Evolutionary conservation across 345 rosid genomes (phyloP).

Genomic region (Populus nigra): DNA sequence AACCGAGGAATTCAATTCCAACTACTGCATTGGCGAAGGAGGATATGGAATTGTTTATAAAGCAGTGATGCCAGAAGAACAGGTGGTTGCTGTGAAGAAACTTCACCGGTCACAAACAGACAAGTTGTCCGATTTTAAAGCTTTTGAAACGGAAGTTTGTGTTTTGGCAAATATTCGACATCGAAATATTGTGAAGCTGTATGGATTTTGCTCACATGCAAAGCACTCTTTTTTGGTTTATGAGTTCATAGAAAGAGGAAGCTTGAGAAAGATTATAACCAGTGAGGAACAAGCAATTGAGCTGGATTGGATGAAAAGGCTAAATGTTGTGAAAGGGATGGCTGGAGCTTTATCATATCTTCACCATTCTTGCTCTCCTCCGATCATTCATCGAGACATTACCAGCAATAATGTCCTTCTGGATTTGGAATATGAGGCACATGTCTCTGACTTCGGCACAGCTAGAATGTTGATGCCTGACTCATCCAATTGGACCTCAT

Average conservation of each 20-base stretch:
- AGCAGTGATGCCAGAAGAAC: background rate
- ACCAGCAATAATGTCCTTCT: slow-evolving; percentile 12
- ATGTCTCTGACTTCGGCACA: background rate
- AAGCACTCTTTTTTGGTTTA: background rate
- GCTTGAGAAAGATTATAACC: background rate
- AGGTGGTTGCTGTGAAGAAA: slow-evolving; percentile 17
- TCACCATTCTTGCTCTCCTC: slow-evolving; percentile 6
- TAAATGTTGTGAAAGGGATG: slow-evolving; percentile 8
- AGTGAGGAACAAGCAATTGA: background rate
- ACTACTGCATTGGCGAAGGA: slow-evolving; percentile 14
- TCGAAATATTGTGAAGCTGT: slow-evolving; percentile 9
- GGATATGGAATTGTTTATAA: slow-evolving; percentile 6
- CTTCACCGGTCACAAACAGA: background rate
- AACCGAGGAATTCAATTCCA: slow-evolving; percentile 6
- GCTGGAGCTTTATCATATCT: slow-evolving; percentile 9
- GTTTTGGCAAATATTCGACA: background rate
- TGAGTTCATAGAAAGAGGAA: slow-evolving; percentile 11
- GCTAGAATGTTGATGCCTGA: too few species aligned
- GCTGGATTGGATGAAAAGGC: slow-evolving; percentile 3
- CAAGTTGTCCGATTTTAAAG: background rate
- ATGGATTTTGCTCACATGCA: background rate
- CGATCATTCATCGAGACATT: slow-evolving; percentile 12
- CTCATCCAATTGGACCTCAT: background rate
- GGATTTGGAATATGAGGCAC: slow-evolving; percentile 4
- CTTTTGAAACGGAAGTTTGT: background rate